phyloP scores from a whole-genome alignment of 2,329 filamentous ascomycete genomes.

The Penicillium psychrosexuale region DNA sequence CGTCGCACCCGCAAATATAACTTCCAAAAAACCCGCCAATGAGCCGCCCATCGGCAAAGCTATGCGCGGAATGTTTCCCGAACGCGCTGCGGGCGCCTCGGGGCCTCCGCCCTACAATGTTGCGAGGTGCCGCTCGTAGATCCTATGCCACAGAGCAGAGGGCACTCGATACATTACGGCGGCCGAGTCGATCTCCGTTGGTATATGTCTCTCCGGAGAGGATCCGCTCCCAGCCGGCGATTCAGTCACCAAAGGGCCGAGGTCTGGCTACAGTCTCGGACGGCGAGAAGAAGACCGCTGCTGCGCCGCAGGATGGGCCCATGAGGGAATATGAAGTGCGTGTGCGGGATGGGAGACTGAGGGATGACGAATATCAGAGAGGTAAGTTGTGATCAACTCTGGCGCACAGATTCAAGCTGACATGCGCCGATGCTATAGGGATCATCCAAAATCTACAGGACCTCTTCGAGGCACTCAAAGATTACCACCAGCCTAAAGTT shows the following conservation, averaged over 20 bases:
- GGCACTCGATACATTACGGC: constrained; percentile 5
- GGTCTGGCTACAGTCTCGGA: constrained; percentile 20
- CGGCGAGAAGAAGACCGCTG: constrained; percentile 4
- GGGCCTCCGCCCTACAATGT: constrained; percentile 14
- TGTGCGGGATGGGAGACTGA: constrained; percentile 68
- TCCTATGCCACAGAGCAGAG: constrained; percentile 20
- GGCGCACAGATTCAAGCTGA: neutral
- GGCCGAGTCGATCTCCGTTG: neutral
- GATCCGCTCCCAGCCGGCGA: constrained; percentile 17
- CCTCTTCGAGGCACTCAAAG: constrained; percentile 75
- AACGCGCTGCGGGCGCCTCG: constrained; percentile 24
- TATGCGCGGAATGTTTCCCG: constrained; percentile 31
- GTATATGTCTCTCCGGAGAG: neutral
- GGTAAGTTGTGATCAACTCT: constrained; percentile 49
- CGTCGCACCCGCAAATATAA: constrained; percentile 2
- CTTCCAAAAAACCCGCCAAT: constrained; percentile 15
- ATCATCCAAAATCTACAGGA: constrained; percentile 88
- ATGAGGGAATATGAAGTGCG: constrained; percentile 84
- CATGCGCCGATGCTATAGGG: constrained; percentile 47
- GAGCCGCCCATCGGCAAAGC: constrained; percentile 31
- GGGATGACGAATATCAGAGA: constrained; percentile 88
- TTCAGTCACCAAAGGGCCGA: constrained; percentile 17
- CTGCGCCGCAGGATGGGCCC: constrained; percentile 56
- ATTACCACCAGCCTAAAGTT: constrained; percentile 71
- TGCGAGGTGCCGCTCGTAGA: constrained; percentile 16